phyloP scores from a whole-genome alignment of 306 rosid species.

The Gillenia trifoliata region DNA sequence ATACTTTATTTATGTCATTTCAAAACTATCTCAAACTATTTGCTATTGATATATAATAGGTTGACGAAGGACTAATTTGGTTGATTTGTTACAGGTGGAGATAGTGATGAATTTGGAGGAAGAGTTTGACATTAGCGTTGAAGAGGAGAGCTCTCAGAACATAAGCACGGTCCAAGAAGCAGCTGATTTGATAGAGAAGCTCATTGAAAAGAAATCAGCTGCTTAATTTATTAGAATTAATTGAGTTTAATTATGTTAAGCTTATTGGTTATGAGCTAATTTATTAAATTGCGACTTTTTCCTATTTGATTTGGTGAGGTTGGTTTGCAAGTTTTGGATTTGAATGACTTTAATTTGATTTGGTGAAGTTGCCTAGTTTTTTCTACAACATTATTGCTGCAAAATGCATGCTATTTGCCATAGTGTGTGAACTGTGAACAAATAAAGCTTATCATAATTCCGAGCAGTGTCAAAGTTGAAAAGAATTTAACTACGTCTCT shows the following conservation, averaged over 20 bases:
- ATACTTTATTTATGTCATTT: too few relatives aligned
- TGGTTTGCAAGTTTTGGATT: background rate
- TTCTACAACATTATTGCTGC: background rate
- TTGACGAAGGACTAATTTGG: background rate
- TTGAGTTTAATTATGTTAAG: background rate
- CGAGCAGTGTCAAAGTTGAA: too few relatives aligned
- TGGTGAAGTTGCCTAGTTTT: background rate
- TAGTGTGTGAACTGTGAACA: background rate
- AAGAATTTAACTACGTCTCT: too few relatives aligned
- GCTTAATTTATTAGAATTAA: background rate
- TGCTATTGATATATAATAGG: background rate
- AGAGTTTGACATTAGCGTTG: slow-evolving; percentile 40
- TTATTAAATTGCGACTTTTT: background rate
- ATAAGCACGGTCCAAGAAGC: slow-evolving; percentile 44
- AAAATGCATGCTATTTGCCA: background rate
- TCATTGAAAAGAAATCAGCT: slow-evolving; percentile 24
- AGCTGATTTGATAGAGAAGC: slow-evolving; percentile 44
- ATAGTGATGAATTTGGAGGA: slow-evolving; percentile 44
- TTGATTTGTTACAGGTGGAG: slow-evolving; percentile 28
- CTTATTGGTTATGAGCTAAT: background rate
- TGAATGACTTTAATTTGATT: background rate
- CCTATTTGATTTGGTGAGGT: background rate
- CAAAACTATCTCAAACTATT: too few relatives aligned
- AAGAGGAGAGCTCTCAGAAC: slow-evolving; percentile 41
- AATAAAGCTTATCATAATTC: too few relatives aligned